Evolutionary conservation across 140 eudicot species (phyloP).

Genomic region (Senecio squalidus): DNA sequence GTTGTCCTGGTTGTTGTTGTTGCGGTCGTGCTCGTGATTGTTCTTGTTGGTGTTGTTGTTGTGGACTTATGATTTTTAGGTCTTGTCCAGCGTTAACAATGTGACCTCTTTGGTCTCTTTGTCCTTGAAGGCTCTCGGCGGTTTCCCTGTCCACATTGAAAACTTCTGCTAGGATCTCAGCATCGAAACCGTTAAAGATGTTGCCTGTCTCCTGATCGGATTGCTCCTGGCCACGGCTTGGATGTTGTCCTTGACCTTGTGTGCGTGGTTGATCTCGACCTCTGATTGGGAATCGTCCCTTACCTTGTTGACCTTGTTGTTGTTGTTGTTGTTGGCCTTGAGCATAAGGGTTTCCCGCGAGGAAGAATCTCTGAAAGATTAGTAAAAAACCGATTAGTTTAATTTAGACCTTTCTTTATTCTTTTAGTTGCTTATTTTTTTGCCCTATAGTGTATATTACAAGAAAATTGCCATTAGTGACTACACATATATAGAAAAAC

Average conservation of each 20-base stretch:
- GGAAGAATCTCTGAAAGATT: constrained; percentile 48
- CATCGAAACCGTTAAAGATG: constrained; percentile 47
- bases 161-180: constrained; percentile 24
- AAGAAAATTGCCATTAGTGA: no score
- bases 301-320: neutral
- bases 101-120: constrained; percentile 59
- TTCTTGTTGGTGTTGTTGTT: constrained; percentile 13
- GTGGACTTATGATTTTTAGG: constrained; percentile 51
- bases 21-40: no score
- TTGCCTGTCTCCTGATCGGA: constrained; percentile 21
- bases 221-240: constrained; percentile 9
- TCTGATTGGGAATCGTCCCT: constrained; percentile 4
- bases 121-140: constrained; percentile 43
- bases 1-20: neutral
- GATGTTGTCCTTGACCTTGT: neutral
- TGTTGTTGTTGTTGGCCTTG: constrained; percentile 26
- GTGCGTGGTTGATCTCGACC: neutral
- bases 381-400: neutral
- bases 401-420: no score
- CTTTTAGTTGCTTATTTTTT: no score
- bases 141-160: constrained; percentile 43
- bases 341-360: constrained; percentile 59
- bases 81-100: constrained; percentile 34
- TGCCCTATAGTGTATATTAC: no score
- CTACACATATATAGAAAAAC: no score